These are phyloP conservation scores for Westerdykella sp. DNA, from an alignment of 2,329 filamentous ascomycete species.

Conservation along the genomic window DNA sequence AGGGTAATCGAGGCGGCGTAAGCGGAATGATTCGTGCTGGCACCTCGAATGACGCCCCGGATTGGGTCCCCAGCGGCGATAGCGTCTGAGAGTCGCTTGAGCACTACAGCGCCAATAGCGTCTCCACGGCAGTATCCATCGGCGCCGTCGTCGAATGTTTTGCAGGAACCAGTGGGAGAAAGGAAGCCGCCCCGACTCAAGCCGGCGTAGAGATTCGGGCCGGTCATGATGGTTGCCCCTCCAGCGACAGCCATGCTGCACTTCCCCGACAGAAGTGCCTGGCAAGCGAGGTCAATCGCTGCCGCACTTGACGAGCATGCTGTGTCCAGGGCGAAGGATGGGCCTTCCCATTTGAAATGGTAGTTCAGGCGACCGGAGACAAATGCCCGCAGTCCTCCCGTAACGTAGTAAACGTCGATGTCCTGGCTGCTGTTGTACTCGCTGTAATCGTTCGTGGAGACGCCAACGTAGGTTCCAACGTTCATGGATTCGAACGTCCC, in stretches of 20 bases:
- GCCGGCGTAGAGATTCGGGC: constrained; percentile 41
- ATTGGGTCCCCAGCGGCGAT: constrained; percentile 32
- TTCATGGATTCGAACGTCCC: constrained; percentile 22
- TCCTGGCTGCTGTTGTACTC: constrained; percentile 17
- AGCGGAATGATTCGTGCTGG: constrained; percentile 41
- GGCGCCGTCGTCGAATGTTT: constrained; percentile 28
- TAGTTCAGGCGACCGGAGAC: constrained; percentile 46
- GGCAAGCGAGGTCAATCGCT: constrained; percentile 20
- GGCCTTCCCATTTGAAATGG: constrained; percentile 17
- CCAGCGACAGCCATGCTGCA: constrained; percentile 15
- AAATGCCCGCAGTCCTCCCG: constrained; percentile 47
- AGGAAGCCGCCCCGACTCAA: constrained; percentile 20
- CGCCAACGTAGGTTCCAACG: constrained; percentile 31
- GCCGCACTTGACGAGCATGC: constrained; percentile 19
- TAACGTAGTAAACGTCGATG: constrained; percentile 45
- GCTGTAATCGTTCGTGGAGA: constrained; percentile 25
- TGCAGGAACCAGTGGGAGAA: constrained; percentile 21
- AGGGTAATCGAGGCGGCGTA: constrained; percentile 21
- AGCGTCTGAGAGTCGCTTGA: constrained; percentile 33
- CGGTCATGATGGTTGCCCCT: constrained; percentile 20
- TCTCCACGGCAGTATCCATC: constrained; percentile 36
- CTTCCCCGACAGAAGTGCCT: constrained; percentile 12
- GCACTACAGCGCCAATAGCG: constrained; percentile 20
- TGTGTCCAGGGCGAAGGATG: constrained; percentile 13
- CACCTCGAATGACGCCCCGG: constrained; percentile 23